These are phyloP conservation scores for Ophiocordyceps robertsii DNA, from an alignment of 2,329 filamentous ascomycete genomes.

Conservation along the genomic window DNA sequence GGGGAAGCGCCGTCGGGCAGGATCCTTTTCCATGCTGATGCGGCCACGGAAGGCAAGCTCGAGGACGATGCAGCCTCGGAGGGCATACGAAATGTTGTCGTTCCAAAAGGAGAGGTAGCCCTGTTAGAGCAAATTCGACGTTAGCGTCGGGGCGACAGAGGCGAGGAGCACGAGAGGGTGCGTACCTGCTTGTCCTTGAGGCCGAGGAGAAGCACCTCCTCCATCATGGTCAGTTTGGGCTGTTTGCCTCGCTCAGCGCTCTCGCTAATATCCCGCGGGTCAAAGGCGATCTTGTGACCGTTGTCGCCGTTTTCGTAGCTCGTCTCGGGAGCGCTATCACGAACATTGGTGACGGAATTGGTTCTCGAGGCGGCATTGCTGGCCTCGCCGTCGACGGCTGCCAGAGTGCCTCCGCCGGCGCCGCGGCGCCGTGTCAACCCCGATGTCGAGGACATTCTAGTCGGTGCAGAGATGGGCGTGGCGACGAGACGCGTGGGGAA, in stretches of 20 bases:
- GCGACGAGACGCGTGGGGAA: background rate
- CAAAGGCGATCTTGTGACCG: slow-evolving; percentile 96
- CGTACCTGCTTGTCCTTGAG: slow-evolving; percentile 96
- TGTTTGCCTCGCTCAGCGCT: slow-evolving; percentile 93
- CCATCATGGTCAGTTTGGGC: slow-evolving; percentile 97
- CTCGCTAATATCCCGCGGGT: slow-evolving; percentile 94
- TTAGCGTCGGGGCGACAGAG: background rate
- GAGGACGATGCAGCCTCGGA: slow-evolving; percentile 95
- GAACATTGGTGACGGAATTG: slow-evolving; percentile 39
- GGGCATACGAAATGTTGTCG: slow-evolving; percentile 97
- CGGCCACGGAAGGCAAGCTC: slow-evolving; percentile 92
- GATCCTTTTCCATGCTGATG: slow-evolving; percentile 97
- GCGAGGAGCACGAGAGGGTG: background rate
- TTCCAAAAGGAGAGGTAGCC: slow-evolving; percentile 99
- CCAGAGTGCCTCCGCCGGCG: slow-evolving; percentile 52
- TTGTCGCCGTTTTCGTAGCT: slow-evolving; percentile 88
- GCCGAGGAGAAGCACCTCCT: slow-evolving; percentile 88
- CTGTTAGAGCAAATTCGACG: slow-evolving; percentile 27
- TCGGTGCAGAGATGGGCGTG: background rate
- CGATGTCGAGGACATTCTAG: slow-evolving; percentile 24
- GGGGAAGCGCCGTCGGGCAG: slow-evolving; percentile 79
- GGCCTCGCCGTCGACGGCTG: slow-evolving; percentile 40
- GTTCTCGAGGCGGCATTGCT: slow-evolving; percentile 40
- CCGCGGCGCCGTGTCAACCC: slow-evolving; percentile 54
- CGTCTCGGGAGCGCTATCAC: slow-evolving; percentile 52